phyloP scores from a whole-genome alignment of 352 stramenopile genomes.

The Phytopythium cucurbitacearum region DNA sequence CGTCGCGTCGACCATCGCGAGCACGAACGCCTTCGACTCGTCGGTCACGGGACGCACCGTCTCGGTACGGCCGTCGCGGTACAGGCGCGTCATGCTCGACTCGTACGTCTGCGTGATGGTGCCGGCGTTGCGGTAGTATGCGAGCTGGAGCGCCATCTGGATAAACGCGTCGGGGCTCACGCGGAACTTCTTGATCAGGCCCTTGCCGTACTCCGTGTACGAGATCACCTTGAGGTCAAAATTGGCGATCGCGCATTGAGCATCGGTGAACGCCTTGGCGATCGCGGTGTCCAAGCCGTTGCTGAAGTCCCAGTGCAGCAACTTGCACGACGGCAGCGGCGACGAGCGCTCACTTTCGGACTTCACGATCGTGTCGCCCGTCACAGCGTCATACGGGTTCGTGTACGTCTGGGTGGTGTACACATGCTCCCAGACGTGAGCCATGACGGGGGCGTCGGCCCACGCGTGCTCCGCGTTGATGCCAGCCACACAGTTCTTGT shows the following conservation, averaged over 20 bases:
- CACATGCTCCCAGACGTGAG: constrained; percentile 79
- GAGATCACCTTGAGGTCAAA: constrained; percentile 89
- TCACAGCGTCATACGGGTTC: constrained; percentile 43
- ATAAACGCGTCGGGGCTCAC: constrained; percentile 95
- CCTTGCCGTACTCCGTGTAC: constrained; percentile 88
- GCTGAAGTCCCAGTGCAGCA: constrained; percentile 61
- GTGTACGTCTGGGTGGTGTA: constrained; percentile 55
- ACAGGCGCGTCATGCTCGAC: constrained; percentile 94
- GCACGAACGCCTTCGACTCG: constrained; percentile 88
- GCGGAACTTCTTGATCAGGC: constrained; percentile 88
- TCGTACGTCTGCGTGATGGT: constrained; percentile 97
- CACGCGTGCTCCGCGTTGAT: constrained; percentile 94
- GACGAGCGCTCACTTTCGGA: constrained; percentile 43
- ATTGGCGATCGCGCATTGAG: constrained; percentile 64
- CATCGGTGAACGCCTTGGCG: constrained; percentile 46
- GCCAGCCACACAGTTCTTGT: constrained; percentile 92
- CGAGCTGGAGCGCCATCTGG: constrained; percentile 96
- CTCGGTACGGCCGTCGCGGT: constrained; percentile 94
- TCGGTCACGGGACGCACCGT: constrained; percentile 89
- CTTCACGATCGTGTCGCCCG: constrained; percentile 37
- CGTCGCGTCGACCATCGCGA: constrained; percentile 76
- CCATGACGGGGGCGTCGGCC: constrained; percentile 87
- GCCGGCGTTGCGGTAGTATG: constrained; percentile 90
- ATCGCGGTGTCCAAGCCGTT: constrained; percentile 47
- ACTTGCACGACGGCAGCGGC: constrained; percentile 41